Evolutionary conservation across 2,329 filamentous ascomycete species (phyloP), one percentile per base, ranked within the genome.

Genomic region (Phaeosphaeria sp.): DNA sequence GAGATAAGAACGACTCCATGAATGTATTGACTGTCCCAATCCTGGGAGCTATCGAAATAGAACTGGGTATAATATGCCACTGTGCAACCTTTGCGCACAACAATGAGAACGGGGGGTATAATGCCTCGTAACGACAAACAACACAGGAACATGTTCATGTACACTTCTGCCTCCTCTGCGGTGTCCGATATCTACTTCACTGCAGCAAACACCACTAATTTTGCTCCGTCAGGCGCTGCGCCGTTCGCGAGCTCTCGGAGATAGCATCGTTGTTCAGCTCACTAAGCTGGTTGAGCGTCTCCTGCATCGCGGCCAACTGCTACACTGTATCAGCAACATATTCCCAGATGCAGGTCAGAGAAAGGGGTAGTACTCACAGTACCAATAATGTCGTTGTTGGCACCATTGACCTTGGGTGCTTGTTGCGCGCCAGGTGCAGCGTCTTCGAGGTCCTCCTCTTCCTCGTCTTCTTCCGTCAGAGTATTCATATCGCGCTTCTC

Each of bases 301-400:
- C 69, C 57, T 75, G 72, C 74, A 77, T 77, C 46, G 72, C 72
- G 53, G 74, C 74, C 60, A 77, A 72, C 74, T 77, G 74, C 73
- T 76, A 69, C 66, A 59, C 61, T 60, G 60, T 57, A 69, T 77
- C 65, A 76, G 74, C 15, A 4, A 39, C 6, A 4, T 18, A 6
- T 18, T 43, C 39, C 22, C 17, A 20, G n/a, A 7, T 25, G 50
- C 20, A 30, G 6, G 20, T 56, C 27, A 55, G 50, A 39, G 49
- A 51, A 45, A 11, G 44, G 51, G 49, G 51, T 42, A 48, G 22
- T 48, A 74, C 74, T 74, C 64, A 77, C 74, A 64, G 73, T 77
- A 57, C 71, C 73, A 18, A 76, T 59, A 8, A 76, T 68, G 46
- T 76, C 74, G 15, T 56, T 62, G 18, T 57, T 22, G 11, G 53